Percentiles rank a stretch among this genome's conserved stretches.
phyloP scores from a whole-genome alignment of 495 filamentous ascomycete genomes.

The Entonaema liquescens region DNA sequence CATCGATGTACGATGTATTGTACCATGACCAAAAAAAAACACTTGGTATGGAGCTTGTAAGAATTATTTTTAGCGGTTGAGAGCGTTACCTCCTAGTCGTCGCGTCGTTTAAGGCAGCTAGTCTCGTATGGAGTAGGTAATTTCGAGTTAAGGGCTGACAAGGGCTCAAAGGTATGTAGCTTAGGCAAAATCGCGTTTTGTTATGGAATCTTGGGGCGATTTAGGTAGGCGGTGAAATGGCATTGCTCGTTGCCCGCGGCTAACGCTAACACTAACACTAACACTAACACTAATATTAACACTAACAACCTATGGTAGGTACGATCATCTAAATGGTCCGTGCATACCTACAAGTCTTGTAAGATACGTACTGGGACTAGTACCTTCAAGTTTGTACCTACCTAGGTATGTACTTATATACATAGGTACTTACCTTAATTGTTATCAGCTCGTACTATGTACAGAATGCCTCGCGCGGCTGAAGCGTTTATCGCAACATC shows the following conservation, averaged over 20 bases:
- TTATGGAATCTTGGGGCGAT: conserved; percentile 17
- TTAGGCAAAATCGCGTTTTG: conserved; percentile 22
- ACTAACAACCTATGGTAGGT: too few species aligned
- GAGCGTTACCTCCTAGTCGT: neutral
- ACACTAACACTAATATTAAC: too few species aligned
- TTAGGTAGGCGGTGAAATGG: conserved; percentile 38
- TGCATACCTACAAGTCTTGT: neutral
- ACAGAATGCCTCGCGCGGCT: conserved; percentile 37
- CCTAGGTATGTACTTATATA: neutral
- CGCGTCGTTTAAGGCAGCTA: conserved; percentile 30
- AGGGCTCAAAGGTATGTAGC: conserved; percentile 7
- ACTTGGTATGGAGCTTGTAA: conserved; percentile 24
- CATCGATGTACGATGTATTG: conserved; percentile 18
- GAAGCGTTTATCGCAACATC: conserved; percentile 40
- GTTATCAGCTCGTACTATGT: conserved; percentile 25
- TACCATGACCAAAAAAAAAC: conserved; percentile 10
- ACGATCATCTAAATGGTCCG: neutral
- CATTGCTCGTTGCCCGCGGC: conserved; percentile 13
- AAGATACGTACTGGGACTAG: too few species aligned
- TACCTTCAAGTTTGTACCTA: too few species aligned
- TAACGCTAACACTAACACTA: too few species aligned
- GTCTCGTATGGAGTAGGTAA: conserved; percentile 15
- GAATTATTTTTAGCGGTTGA: conserved; percentile 38
- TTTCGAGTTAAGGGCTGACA: conserved; percentile 17
- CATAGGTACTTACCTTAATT: conserved; percentile 1